Evolutionary conservation across 345 rosid genomes (phyloP), one percentile per base, ranked within the genome.

Genomic region (Moricandia arvensis): DNA sequence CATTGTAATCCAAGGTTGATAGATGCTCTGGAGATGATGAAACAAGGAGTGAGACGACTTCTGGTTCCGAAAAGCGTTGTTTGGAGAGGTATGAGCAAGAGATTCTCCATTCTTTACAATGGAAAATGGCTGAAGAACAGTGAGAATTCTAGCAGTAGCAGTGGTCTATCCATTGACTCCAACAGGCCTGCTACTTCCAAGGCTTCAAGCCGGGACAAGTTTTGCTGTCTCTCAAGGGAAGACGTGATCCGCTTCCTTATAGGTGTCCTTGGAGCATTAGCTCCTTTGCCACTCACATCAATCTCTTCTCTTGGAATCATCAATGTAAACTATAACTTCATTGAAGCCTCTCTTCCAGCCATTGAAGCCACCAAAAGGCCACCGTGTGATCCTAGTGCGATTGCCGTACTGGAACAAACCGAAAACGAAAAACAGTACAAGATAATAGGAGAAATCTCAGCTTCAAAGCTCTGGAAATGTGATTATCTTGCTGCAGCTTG

Each of bases 21-120:
- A 57, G 99, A 95, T 76, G 98, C 97, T 7, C 62, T 95, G 77
- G 99, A 92, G 84, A 95, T 92, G 99, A 95, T 93, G 97, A 95
- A 90, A 87, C 98, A 95, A 70, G 97, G 97, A 10, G 97, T 87
- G 66, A 86, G 87, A 76, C 89, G 98, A 59, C 97, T 95, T 75
- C 87, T 95, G 11, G 96, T 95, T 68, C 89, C 87, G 0, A 95
- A 92, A 82, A 85, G 91, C 63, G 82, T 76, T 27, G 86, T 66
- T 18, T 90, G 97, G 98, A 92, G 85, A 87, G 97, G 99, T 68
- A 88, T 90, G 93, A 95, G 99, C 86, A 92, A 92, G 84, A 76
- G 99, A 74, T 95, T 95, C 76, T 95, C 99, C 6, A 72, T 95
- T 81, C 85, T 90, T 41, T 89, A 92, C 59, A 85, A 89, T 6